Base-by-base conservation (phyloP, 257 asterid genomes). In the Gardenia jasminoides region DNA sequence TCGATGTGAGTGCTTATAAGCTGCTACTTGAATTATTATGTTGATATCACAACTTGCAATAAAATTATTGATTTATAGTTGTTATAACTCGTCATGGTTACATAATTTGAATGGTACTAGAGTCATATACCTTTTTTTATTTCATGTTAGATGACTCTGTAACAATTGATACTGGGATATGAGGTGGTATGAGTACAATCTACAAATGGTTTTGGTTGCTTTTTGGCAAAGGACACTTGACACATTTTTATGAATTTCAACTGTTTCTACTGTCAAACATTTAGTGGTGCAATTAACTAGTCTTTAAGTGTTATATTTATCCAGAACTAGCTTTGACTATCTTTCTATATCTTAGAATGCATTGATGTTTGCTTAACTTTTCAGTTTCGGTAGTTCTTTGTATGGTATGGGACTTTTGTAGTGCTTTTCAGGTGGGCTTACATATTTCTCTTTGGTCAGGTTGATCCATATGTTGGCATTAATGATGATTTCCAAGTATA, bases 381-480 rank as follows among this genome's bases (percentile, higher is more conserved):
- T 43, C 28, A 7, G 39, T 24, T 59, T 12, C 17, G 19, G 50
- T 20, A 59, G 56, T 31, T 67, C 46, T 24, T 41, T 26, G 24
- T 44, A 8, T 4, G 33, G 62, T 70, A 12, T 39, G 75, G 16
- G 39, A 11, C 47, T 6, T 36, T 3, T 6, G 43, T 50, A 22
- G 33, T 39, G 19, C 26, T 64, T 65, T 48, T 28, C 33, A 28
- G 48, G 10, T 54, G 71, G 67, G 26, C 28, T 7, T 48, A 36
- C 56, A 39, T 75, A 65, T 19, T 64, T 31, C 41, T 67, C 33
- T 78, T 26, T 77, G 44, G 22, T 72, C 82, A 93, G 99, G 91
- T 87, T 76, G 99, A 96, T 87, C 97, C 97, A 13, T 92, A 81
- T 86, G 66, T 96, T 78, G 96, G 97, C 90, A 91, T 93, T 74